These are phyloP conservation scores for Metschnikowia henanensis DNA, from an alignment of 805 yeast species.

Conservation along the genomic window DNA sequence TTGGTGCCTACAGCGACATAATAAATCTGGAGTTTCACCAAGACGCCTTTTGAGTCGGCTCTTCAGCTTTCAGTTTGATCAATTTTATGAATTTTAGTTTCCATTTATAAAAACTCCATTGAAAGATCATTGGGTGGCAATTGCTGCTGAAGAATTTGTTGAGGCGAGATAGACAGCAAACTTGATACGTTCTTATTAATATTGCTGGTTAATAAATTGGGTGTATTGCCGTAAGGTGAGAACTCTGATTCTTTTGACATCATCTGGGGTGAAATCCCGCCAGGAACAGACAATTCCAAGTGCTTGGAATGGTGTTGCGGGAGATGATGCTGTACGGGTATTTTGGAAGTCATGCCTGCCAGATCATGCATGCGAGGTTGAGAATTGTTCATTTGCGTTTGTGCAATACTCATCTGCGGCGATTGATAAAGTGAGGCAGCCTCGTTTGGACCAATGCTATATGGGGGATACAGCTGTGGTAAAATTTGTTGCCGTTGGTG, in stretches of 20 bases:
- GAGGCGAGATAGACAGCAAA: conserved; percentile 35
- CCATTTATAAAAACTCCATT: conserved; percentile 29
- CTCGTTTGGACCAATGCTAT: conserved; percentile 3
- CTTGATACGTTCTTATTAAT: not conserved
- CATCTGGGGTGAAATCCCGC: conserved; percentile 18
- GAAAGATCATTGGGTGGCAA: conserved; percentile 14
- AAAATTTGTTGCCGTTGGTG: conserved; percentile 11
- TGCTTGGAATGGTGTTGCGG: conserved; percentile 13
- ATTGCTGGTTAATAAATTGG: not conserved
- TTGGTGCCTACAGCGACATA: conserved; percentile 38
- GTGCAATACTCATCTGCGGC: conserved; percentile 7
- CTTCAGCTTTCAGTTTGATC: not conserved
- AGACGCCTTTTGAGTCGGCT: not conserved
- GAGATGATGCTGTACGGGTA: conserved; percentile 11
- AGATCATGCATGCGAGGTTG: conserved; percentile 6
- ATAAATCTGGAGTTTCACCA: conserved; percentile 32
- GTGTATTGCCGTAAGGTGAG: not conserved
- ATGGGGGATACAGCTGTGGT: conserved; percentile 3
- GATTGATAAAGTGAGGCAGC: conserved; percentile 9
- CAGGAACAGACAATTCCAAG: conserved; percentile 10
- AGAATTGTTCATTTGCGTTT: conserved; percentile 1
- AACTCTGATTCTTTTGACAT: conserved; percentile 17
- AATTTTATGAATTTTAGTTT: not conserved
- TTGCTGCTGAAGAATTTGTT: conserved; percentile 38
- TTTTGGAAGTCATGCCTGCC: conserved; percentile 6